Evolutionary conservation across 805 yeast species (phyloP), one percentile per base, ranked within the genome.

Genomic region (Candida caryicola): DNA sequence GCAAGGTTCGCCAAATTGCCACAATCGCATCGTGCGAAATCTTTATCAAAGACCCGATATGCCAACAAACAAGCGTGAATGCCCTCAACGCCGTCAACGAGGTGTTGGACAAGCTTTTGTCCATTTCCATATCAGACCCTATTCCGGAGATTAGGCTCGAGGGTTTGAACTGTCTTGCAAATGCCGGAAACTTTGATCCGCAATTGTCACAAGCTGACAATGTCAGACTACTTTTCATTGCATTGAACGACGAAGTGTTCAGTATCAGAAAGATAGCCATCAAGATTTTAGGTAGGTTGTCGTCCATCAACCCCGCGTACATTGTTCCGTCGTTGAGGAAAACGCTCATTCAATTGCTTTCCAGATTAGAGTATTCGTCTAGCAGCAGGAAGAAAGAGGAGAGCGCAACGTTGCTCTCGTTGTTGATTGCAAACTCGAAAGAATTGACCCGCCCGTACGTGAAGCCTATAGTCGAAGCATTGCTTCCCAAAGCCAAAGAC

Each of bases 181-280:
- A 60, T 23, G 85, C 85, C 26, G 75, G 81, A 2, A 74, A 74
- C 41, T 85, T 91, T 57, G 97, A 93, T 52, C 86, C 96, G 0
- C 98, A 93, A 52, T 62, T 93, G 23, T 87, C 97, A 0, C 98
- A 93, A 58, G 95, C 96, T 1, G 95, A 86, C 43, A 90, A 89
- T 57, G 91, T 90, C 23, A 73, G 87, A 38, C 62, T 90, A 10
- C 67, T 93, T 16, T 87, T 91, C 52, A 85, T 90, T 69, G 91
- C 96, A 0, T 66, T 91, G 40, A 86, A 93, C 55, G 99, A 93
- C 62, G 98, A 91, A 59, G 77, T 76, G 2, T 93, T 93, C 55
- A 80, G 79, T 8, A 84, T 93, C 8, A 76, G 96, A 39, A 80
- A 85, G 50, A 84, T 79, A 12, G 84, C 95, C 0, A 77, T 91